A percentile compares a stretch with the other conserved stretches of the same genome.
These are phyloP conservation scores for Nemania serpens DNA, from an alignment of 2,329 filamentous ascomycete species.

Conservation along the genomic window DNA sequence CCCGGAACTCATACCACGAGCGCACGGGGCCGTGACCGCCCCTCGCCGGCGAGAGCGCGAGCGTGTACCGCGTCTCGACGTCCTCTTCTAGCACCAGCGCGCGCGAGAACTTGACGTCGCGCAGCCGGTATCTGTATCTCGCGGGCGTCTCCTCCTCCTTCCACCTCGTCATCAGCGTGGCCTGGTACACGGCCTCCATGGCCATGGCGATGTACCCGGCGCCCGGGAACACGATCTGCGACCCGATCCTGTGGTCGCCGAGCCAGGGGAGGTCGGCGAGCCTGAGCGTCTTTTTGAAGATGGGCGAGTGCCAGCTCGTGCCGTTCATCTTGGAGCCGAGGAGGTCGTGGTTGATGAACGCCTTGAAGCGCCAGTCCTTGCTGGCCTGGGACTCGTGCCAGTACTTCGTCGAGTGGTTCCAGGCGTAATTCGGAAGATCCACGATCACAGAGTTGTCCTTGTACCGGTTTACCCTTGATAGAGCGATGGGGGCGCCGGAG, in stretches of 20 bases:
- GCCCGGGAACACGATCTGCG: constrained; percentile 48
- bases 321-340: constrained; percentile 30
- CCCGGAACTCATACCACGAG: constrained; percentile 36
- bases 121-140: constrained; percentile 29
- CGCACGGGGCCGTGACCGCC: constrained; percentile 10
- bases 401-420: constrained; percentile 34
- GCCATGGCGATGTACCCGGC: constrained; percentile 45
- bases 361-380: constrained; percentile 29
- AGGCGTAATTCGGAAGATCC: constrained; percentile 36
- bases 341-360: constrained; percentile 30
- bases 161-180: not conserved
- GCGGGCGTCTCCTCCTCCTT: constrained; percentile 9
- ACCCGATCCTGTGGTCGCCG: constrained; percentile 51
- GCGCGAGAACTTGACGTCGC: constrained; percentile 28
- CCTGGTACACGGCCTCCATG: constrained; percentile 39
- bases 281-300: constrained; percentile 17
- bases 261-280: constrained; percentile 46
- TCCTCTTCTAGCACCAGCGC: constrained; percentile 28
- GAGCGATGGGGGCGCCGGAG: constrained; percentile 24
- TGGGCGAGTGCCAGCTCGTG: constrained; percentile 24
- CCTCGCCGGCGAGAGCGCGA: constrained; percentile 15
- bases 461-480: constrained; percentile 29
- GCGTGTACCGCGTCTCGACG: not conserved
- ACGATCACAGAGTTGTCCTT: constrained; percentile 19
- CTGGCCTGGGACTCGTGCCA: constrained; percentile 34